phyloP scores from a whole-genome alignment of 805 yeast species.

The Starmerella geochares region DNA sequence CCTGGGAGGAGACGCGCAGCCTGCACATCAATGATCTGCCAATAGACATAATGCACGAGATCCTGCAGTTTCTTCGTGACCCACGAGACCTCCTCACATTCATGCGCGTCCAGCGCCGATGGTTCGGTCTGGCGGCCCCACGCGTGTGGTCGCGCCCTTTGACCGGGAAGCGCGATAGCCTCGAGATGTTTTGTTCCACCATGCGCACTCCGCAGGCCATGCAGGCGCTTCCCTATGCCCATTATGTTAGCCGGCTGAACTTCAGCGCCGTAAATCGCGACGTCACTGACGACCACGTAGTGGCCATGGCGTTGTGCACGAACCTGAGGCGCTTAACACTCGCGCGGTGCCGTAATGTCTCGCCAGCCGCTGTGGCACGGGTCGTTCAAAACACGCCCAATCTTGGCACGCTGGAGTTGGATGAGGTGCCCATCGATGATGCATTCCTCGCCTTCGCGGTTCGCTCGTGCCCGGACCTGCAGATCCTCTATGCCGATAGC shows the following conservation, averaged over 20 bases:
- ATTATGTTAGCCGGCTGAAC: slow-evolving; percentile 67
- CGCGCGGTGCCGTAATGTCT: slow-evolving; percentile 61
- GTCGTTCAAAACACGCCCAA: slow-evolving; percentile 56
- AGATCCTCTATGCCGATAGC: slow-evolving; percentile 66
- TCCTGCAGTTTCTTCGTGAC: slow-evolving; percentile 22
- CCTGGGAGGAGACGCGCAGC: neutral
- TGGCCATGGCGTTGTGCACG: slow-evolving; percentile 52
- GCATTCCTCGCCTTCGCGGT: slow-evolving; percentile 61
- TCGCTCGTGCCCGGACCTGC: slow-evolving; percentile 59
- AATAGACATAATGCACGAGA: slow-evolving; percentile 34
- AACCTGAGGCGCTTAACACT: slow-evolving; percentile 78
- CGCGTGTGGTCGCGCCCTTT: slow-evolving; percentile 61
- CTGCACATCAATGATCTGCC: slow-evolving; percentile 33
- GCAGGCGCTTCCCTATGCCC: slow-evolving; percentile 37
- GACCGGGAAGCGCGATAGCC: neutral
- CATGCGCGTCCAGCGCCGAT: slow-evolving; percentile 64
- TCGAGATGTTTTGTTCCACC: neutral
- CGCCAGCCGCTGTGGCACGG: slow-evolving; percentile 49
- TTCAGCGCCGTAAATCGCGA: slow-evolving; percentile 60
- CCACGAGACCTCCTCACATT: slow-evolving; percentile 26
- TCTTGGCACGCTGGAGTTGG: slow-evolving; percentile 76
- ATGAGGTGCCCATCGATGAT: slow-evolving; percentile 67
- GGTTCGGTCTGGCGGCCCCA: slow-evolving; percentile 71
- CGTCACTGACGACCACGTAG: slow-evolving; percentile 55
- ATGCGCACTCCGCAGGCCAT: neutral